phyloP scores from a whole-genome alignment of 371 early-diverging fungal species.

The Mortierella sp. region DNA sequence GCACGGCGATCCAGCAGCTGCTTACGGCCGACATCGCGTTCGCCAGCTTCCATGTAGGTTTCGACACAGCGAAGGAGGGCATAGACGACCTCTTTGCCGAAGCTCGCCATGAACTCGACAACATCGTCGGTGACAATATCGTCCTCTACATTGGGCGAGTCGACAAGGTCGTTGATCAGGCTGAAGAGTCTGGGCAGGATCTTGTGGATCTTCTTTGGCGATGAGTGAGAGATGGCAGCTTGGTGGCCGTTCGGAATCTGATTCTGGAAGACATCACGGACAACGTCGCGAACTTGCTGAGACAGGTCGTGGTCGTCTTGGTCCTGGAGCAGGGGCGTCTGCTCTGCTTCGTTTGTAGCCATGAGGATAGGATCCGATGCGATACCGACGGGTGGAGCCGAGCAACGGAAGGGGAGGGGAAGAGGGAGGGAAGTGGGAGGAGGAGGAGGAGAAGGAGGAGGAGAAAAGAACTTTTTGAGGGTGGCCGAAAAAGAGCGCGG shows the following conservation, averaged over 20 bases:
- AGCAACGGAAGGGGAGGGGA: neutral
- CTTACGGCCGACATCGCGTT: constrained; percentile 44
- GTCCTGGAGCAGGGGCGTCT: constrained; percentile 36
- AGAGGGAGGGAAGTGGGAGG: neutral
- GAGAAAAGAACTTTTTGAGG: too few species aligned
- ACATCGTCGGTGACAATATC: constrained; percentile 47
- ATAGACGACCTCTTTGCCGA: constrained; percentile 49
- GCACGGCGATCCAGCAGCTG: constrained; percentile 38
- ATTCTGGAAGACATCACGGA: constrained; percentile 45
- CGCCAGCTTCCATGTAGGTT: constrained; percentile 27
- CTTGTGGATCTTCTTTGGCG: constrained; percentile 44
- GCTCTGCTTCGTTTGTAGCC: constrained; percentile 30
- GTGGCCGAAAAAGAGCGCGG: too few species aligned
- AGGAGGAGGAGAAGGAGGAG: too few species aligned
- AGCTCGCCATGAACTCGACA: constrained; percentile 37
- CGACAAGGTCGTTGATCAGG: constrained; percentile 43
- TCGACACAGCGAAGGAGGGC: constrained; percentile 50
- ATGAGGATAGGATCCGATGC: constrained; percentile 8
- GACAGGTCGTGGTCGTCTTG: constrained; percentile 15
- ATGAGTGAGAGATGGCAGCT: constrained; percentile 7
- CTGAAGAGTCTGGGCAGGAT: constrained; percentile 44
- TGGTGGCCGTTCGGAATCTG: constrained; percentile 51
- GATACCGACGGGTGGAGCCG: neutral
- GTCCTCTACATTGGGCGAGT: constrained; percentile 36
- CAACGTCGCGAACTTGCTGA: constrained; percentile 15